Evolutionary conservation across 1,284 basidiomycete genomes (phyloP), one percentile per base, ranked within the genome.

Genomic region (Apiotrichum siamense): DNA sequence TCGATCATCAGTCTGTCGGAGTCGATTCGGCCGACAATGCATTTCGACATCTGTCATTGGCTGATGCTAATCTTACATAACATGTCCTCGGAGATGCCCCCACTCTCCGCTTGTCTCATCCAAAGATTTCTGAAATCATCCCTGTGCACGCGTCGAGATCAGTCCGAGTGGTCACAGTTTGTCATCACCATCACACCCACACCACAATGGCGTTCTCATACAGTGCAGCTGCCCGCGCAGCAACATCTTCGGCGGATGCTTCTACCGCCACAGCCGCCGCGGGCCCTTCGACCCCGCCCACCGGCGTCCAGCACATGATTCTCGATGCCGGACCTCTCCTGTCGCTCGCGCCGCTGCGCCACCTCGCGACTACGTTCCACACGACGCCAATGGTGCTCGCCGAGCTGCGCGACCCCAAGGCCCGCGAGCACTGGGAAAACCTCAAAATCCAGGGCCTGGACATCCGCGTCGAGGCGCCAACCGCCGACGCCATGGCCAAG

Each of bases 291-390:
- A 21, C 39, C 12, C 29, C 32, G 26, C n/a, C n/a, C n/a, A 41
- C 47, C 26, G 42, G 50, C 36, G 73, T 90, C 75, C 85, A 82
- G 71, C 82, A 81, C 58, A 80, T 97, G 11, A 84, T 97, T 7
- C 84, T 97, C 47, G 93, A 97, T 79, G 86, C 91, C 0, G 91
- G 89, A 2, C 91, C 93, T 1, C 77, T 97, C 1, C 81, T 97
- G 6, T 87, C 88, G 3, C 77, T 93, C 3, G 85, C 87, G 0
- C 88, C 91, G 2, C 78, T 96, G 20, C 80, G 88, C 17, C 88
- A 88, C 12, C 77, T 96, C 26, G 88, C 93, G 15, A 79, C 84
- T 60, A 81, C 80, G 27, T 96, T 87, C 71, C 76, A 88, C 55
- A 93, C 90, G 7, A 87, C 89, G 3, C 90, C 89, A 1, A 86